These are phyloP conservation scores for Solanum bulbocastanum DNA, from an alignment of 257 asterid species.

Conservation along the genomic window DNA sequence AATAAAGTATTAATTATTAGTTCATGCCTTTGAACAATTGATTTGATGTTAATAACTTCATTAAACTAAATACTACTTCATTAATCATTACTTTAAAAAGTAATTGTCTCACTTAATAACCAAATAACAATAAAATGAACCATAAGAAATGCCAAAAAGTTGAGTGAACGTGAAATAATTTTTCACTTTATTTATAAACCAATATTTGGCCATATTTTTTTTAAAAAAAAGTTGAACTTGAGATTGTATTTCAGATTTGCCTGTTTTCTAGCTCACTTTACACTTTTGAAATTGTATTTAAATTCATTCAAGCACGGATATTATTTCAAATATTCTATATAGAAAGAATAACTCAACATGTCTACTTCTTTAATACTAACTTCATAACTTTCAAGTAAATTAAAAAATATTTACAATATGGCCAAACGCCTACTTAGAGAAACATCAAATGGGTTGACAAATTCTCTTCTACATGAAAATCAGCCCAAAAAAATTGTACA, in stretches of 20 bases:
- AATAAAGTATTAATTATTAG: neutral
- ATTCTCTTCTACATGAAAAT: neutral
- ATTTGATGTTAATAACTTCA: neutral
- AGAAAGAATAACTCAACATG: no score
- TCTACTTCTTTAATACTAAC: neutral
- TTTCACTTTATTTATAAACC: neutral
- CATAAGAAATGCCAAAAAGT: neutral
- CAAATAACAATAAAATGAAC: neutral
- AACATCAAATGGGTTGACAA: neutral
- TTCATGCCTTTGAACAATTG: neutral
- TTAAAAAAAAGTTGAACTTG: no score
- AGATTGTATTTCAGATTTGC: no score
- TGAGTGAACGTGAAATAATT: neutral
- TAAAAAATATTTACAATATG: no score
- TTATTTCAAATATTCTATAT: no score
- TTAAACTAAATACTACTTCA: neutral
- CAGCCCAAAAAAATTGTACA: neutral
- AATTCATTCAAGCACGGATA: no score
- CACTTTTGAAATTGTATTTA: no score
- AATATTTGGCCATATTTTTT: no score
- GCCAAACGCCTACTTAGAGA: neutral
- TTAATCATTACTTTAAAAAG: neutral
- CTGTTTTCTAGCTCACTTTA: no score
- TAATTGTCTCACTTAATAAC: neutral
- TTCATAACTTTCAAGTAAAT: no score